Evolutionary conservation across 164 flowering plant species (phyloP), one percentile per base, ranked within the genome.

Genomic region (Taxillus chinensis): DNA sequence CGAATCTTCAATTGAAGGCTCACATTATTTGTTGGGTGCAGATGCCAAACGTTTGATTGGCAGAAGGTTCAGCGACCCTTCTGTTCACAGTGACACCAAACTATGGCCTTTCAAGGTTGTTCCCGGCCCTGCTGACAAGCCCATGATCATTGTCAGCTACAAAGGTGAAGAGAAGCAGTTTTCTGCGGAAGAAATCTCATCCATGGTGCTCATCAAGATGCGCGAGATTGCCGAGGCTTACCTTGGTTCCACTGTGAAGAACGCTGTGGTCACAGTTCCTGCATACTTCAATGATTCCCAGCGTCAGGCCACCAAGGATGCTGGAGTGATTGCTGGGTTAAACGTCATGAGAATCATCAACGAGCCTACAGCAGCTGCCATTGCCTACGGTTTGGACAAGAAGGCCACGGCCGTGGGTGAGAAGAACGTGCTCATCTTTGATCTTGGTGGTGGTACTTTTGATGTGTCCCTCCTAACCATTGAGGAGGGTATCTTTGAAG

Each of bases 361-460:
- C 42, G 80, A 77, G 71, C 78, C 80, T 13, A 77, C 78, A 48
- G 80, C 80, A 41, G 80, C 80, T 2, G 80, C 80, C 60, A 74
- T 77, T 66, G 80, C 80, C 43, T 77, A 77, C 41, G 78, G 80
- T 43, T 71, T 77, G 39, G 80, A 77, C 67, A 77, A 74, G 65
- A 74, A 74, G 70, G 80, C 80, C 0, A 63, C 71, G 13, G 69
- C 73, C 51, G 78, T 71, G 53, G 80, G 78, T 7, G 78, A 77
- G 75, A 74, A 77, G 71, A 77, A 77, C 51, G 80, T 77, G 11
- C 41, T 74, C 60, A 69, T 77, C 39, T 71, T 77, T 60, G 80
- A 71, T 45, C 66, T 75, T 12, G 79, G 78, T 40, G 78, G 78
- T 51, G 79, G 79, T 40, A 75, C 79, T 39, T 73, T 75, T 55